Conservation (phyloP, 352 stramenopile species). For the Phytopythium helicoides region DNA sequence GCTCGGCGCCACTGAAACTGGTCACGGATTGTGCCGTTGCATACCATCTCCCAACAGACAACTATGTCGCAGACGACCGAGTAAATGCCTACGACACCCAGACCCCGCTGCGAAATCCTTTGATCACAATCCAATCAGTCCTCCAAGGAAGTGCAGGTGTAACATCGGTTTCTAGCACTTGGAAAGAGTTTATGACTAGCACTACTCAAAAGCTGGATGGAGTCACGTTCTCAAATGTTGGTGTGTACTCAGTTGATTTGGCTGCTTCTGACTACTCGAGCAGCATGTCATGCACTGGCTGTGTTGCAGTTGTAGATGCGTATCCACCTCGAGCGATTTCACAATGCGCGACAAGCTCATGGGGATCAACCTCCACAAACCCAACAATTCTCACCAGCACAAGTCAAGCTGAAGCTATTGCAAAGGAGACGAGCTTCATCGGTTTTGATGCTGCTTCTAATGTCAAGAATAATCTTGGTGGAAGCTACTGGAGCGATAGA, state of each 20-base stretch:
- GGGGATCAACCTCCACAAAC: neutral
- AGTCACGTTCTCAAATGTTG: conserved; percentile 27
- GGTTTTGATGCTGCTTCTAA: conserved; percentile 13
- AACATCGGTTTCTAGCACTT: conserved; percentile 8
- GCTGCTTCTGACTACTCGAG: conserved; percentile 35
- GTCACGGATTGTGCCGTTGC: neutral
- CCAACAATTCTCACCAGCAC: neutral
- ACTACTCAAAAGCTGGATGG: conserved; percentile 19
- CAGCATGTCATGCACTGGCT: conserved; percentile 30
- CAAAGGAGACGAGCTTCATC: conserved; percentile 12
- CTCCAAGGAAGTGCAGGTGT: neutral
- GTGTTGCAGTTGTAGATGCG: conserved; percentile 42
- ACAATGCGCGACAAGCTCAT: neutral
- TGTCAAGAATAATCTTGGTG: conserved; percentile 15
- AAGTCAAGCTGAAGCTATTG: conserved; percentile 9
- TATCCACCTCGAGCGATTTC: conserved; percentile 19
- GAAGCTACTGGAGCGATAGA: conserved; percentile 6
- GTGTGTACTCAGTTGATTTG: conserved; percentile 39
- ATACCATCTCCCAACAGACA: conserved; percentile 48
- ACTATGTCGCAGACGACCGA: conserved; percentile 45
- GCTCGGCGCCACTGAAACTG: neutral
- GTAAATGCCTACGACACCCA: conserved; percentile 21
- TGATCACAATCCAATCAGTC: conserved; percentile 8
- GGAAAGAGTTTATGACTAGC: conserved; percentile 34
- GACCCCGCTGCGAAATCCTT: neutral